A percentile compares a stretch with the other conserved stretches of the same genome.
Conservation (phyloP, 192 early-diverging fungal species). For the Rhizophlyctis rosea region DNA sequence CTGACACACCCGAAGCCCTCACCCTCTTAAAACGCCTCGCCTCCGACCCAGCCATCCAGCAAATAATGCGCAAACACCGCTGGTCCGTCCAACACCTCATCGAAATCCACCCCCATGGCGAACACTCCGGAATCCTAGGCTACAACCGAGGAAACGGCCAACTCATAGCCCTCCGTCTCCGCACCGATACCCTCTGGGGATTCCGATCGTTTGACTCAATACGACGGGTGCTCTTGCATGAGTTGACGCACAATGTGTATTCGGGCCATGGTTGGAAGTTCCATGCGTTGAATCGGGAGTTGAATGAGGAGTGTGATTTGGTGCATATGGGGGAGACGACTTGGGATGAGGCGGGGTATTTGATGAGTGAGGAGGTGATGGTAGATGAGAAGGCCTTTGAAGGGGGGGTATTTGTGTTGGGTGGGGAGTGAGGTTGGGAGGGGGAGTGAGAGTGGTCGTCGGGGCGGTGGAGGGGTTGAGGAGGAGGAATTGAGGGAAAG, state of each 20-base stretch:
- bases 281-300: conserved; percentile 65
- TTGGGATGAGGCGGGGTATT: neutral
- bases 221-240: conserved; percentile 72
- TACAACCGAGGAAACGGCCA: conserved; percentile 67
- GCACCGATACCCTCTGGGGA: conserved; percentile 72
- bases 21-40: conserved; percentile 61
- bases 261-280: conserved; percentile 70
- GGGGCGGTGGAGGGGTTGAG: conserved; percentile 55
- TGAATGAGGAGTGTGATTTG: conserved; percentile 70
- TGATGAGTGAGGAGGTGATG: conserved; percentile 30
- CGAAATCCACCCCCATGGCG: conserved; percentile 70
- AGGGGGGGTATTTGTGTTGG: conserved; percentile 60
- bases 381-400: conserved; percentile 36
- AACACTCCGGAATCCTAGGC: conserved; percentile 64
- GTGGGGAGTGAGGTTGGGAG: conserved; percentile 34
- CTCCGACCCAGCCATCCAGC: conserved; percentile 54
- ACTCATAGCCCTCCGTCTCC: conserved; percentile 67
- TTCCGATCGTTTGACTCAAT: conserved; percentile 70
- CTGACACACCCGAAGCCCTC: conserved; percentile 47
- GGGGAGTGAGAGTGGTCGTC: conserved; percentile 43
- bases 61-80: conserved; percentile 45
- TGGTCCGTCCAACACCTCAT: conserved; percentile 66
- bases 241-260: conserved; percentile 65
- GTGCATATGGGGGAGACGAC: conserved; percentile 17
- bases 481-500: conserved; percentile 61